phyloP scores from a whole-genome alignment of 768 basidiomycete species.

The Lactifluus piperatus region DNA sequence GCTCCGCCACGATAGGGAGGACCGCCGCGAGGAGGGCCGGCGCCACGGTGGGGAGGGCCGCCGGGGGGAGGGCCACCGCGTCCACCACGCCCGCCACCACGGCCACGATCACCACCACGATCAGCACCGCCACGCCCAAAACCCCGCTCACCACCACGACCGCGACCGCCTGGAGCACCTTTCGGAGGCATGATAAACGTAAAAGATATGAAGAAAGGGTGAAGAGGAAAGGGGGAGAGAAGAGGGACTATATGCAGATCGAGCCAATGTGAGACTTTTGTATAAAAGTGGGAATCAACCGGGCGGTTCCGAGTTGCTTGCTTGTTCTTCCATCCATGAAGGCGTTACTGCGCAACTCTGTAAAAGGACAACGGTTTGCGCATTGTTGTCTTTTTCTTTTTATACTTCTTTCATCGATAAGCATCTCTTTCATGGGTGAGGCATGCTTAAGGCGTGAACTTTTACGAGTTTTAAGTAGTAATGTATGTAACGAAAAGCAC shows the following conservation, averaged over 20 bases:
- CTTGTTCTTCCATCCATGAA: background rate
- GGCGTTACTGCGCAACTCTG: background rate
- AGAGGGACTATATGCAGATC: background rate
- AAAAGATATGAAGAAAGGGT: background rate
- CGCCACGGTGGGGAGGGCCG: constrained; percentile 29
- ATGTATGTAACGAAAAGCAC: background rate
- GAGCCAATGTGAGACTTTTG: background rate
- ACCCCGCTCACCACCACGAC: background rate
- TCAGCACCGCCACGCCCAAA: background rate
- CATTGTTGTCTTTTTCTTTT: background rate
- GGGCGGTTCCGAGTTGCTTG: background rate
- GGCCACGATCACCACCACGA: background rate
- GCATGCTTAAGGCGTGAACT: background rate
- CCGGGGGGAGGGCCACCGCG: constrained; percentile 1
- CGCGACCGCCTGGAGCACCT: background rate
- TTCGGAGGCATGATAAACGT: background rate
- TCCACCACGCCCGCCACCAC: background rate
- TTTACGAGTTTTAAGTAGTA: too few relatives aligned
- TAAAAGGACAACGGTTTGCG: background rate
- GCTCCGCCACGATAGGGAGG: constrained; percentile 22
- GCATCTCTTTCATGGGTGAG: too few relatives aligned
- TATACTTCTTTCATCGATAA: background rate
- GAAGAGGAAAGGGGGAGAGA: background rate
- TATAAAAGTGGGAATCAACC: background rate
- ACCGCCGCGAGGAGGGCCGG: constrained; percentile 27